Evolutionary conservation across 495 filamentous ascomycete genomes (phyloP), one percentile per base, ranked within the genome.

Genomic region (Penicillium canescens): DNA sequence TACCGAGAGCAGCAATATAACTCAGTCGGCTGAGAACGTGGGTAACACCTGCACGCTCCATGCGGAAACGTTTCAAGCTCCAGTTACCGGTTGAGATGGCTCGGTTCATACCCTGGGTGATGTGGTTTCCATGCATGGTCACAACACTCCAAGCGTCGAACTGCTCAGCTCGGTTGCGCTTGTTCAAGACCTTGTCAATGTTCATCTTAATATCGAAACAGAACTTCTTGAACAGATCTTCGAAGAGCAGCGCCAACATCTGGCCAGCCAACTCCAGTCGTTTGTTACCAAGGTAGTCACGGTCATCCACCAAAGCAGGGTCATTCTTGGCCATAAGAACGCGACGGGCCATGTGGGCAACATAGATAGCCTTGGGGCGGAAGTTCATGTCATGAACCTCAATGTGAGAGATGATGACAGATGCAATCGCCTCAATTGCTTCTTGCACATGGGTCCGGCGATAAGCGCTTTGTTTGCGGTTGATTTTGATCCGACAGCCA

Each of bases 271-370:
- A 69, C 71, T 99, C 94, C 44, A 99, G 71, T 38, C 94, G 79
- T 70, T 99, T 99, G 69, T 99, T 99, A 55, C 94, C 94, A 14
- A 98, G 92, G 65, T 98, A 98, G 69, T 99, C 94, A 60, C 94
- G 81, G 68, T 99, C 94, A 56, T 99, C 94, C 3, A 98, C 89
- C 55, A 98, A 77, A 16, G 83, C 87, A 5, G 88, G 83, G 59
- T 98, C 91, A 42, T 92, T 88, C 66, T 88, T 86, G 10, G 91
- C 93, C 90, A 96, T 96, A 36, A 99, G 63, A 0, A 98, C 91
- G 70, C 93, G 83, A 21, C 92, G 88, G 23, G 90, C 86, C 94
- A 98, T 99, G 74, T 94, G 90, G 40, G 92, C 94, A 44, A 99
- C 82, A 61, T 97, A 99, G 31, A 97, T 78, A 8, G 92, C 91